Conservation (phyloP, 2,329 filamentous ascomycete species). For the Arthroderma uncinatum region DNA sequence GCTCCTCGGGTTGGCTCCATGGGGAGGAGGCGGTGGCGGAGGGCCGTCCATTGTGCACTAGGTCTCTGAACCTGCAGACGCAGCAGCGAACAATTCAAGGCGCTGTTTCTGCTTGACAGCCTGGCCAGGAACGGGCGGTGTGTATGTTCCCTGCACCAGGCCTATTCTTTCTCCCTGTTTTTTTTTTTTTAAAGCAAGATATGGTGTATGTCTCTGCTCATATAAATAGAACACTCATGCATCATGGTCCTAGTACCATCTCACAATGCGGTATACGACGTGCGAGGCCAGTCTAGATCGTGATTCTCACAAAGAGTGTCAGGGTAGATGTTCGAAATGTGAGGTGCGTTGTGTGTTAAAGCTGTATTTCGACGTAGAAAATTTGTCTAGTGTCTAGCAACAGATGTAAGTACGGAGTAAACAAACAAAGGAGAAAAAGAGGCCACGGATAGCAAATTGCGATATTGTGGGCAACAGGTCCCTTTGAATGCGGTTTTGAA, state of each 20-base stretch:
- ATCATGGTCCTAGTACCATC: background rate
- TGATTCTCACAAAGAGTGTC: background rate
- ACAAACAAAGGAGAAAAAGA: background rate
- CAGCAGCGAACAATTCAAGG: background rate
- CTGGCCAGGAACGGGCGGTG: background rate
- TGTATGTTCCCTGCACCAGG: background rate
- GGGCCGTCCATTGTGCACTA: slow-evolving; percentile 25
- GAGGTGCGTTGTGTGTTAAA: too few relatives aligned
- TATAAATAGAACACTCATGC: background rate
- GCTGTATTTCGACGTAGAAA: background rate
- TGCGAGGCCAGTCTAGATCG: background rate
- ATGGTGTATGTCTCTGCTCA: background rate
- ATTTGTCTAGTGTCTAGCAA: too few relatives aligned
- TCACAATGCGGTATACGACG: background rate
- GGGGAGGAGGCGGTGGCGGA: slow-evolving; percentile 66
- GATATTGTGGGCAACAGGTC: background rate
- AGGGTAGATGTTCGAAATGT: too few relatives aligned
- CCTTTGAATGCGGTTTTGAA: too few relatives aligned
- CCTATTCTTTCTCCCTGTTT: background rate
- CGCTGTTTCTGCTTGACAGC: background rate
- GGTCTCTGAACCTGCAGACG: background rate
- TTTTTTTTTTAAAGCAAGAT: background rate
- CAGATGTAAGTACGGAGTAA: background rate
- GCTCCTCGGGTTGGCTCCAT: slow-evolving; percentile 65
- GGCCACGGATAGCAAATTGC: background rate